Conservation (phyloP, 768 basidiomycete genomes). For the Dacryopinax spathularia region DNA sequence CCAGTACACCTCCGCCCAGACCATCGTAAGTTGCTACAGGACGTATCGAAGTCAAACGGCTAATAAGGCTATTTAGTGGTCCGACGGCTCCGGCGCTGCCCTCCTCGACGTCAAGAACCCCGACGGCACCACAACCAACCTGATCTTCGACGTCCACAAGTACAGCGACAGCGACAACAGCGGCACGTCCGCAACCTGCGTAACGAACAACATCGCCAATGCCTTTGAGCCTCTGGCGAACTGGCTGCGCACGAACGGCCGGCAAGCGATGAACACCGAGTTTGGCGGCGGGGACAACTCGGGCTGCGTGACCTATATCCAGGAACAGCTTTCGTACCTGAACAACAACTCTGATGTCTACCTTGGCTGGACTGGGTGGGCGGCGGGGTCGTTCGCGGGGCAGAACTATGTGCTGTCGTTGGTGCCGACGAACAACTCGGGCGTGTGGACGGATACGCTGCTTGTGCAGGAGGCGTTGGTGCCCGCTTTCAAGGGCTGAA, state of each 20-base stretch:
- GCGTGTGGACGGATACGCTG: constrained; percentile 28
- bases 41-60: too few species aligned
- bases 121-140: constrained; percentile 18
- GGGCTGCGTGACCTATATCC: constrained; percentile 32
- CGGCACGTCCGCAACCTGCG: constrained; percentile 34
- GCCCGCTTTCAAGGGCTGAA: neutral
- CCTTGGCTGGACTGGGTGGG: constrained; percentile 44
- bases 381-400: constrained; percentile 42
- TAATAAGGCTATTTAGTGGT: constrained; percentile 20
- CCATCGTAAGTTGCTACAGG: constrained; percentile 35
- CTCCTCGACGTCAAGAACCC: constrained; percentile 16
- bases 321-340: constrained; percentile 34
- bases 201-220: constrained; percentile 36
- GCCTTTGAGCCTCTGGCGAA: constrained; percentile 34
- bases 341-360: constrained; percentile 37
- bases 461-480: constrained; percentile 15
- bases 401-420: constrained; percentile 25
- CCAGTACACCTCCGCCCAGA: constrained; percentile 31
- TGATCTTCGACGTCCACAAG: constrained; percentile 51
- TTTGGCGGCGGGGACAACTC: constrained; percentile 43
- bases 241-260: constrained; percentile 37
- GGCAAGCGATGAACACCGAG: constrained; percentile 46
- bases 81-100: constrained; percentile 1
- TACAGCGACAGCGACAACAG: constrained; percentile 44
- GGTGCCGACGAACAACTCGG: constrained; percentile 21